These are phyloP conservation scores for Colletotrichum brevisporum DNA, from an alignment of 2,329 filamentous ascomycete species.

Conservation along the genomic window DNA sequence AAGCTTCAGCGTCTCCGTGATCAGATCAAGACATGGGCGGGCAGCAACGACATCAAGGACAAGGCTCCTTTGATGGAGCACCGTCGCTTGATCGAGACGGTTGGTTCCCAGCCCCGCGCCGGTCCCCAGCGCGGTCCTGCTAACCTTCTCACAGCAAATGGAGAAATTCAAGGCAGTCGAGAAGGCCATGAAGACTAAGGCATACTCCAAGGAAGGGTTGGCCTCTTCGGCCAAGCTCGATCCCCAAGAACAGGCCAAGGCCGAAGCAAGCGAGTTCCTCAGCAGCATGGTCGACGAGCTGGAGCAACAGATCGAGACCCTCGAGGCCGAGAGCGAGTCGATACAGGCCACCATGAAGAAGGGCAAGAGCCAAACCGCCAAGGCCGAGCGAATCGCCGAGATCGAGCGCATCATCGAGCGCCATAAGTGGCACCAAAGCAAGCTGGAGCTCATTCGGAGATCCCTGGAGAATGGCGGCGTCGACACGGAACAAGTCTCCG, in stretches of 20 bases:
- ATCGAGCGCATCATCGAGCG: conserved; percentile 88
- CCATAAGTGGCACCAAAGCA: conserved; percentile 96
- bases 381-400: conserved; percentile 89
- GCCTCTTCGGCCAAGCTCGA: conserved; percentile 93
- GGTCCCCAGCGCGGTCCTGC: conserved; percentile 35
- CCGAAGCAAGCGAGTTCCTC: conserved; percentile 89
- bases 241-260: conserved; percentile 96
- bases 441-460: conserved; percentile 90
- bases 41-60: conserved; percentile 99
- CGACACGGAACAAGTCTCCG: conserved; percentile 87
- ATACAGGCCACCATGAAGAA: conserved; percentile 94
- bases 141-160: conserved; percentile 80
- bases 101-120: conserved; percentile 61
- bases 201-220: conserved; percentile 97
- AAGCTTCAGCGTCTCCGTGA: conserved; percentile 97
- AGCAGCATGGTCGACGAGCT: conserved; percentile 91
- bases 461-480: conserved; percentile 94
- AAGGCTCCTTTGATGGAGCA: conserved; percentile 96
- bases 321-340: conserved; percentile 90
- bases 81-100: conserved; percentile 96
- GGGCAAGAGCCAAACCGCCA: conserved; percentile 87
- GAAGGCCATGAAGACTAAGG: conserved; percentile 99
- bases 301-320: conserved; percentile 90
- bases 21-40: conserved; percentile 99
- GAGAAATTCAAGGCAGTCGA: conserved; percentile 99